Base-by-base conservation (phyloP, 129 eudicot species). In the Tanacetum coccineum region DNA sequence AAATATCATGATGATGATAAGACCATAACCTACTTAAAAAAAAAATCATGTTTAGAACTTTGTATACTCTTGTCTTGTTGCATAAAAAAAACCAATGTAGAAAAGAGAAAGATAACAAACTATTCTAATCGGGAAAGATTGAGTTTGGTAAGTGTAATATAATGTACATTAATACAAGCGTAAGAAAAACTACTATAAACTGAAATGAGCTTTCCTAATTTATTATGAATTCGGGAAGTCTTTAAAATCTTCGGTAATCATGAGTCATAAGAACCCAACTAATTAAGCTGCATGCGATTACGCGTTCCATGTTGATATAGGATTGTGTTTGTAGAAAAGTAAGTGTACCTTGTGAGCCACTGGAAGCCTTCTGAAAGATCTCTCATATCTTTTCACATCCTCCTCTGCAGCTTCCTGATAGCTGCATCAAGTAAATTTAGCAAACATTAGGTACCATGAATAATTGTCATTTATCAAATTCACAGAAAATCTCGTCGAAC, bases 371-470 rank as follows among this genome's bases (percentile, higher is more conserved):
- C 83, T 75, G 68, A 83, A 87, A 58, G 87, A 91, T 54, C 85
- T 81, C 77, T 91, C 96, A 47, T 85, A 81, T 78, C 96, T 79
- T 80, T 60, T 79, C 13, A 87, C 70, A 78, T 91, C 97, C 52
- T 87, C 90, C 69, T 91, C 96, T 20, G 96, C 84, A 19, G 96
- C 97, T 63, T 91, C 97, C 39, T 90, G 90, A 68, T 91, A 91
- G 73, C 97, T 91, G 85, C 25, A 73, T 32, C 30, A 59, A 72
- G 42, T 56, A 13, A 1, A 44, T 59, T 51, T 10, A 13, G 28
- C 21, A 70, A 65, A 54, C 49, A 65, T 5, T 53, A 36, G 39
- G 28, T 62, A 52, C 47, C 32, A 53, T 44, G 19, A 9, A 25
- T 50, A 36, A 49, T 30, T 64, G 9, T 15, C 66, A 15, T 62